Percentiles rank a stretch among this genome's conserved stretches.
Conservation (phyloP, 129 eudicot genomes). For the Sambucus nigra region DNA sequence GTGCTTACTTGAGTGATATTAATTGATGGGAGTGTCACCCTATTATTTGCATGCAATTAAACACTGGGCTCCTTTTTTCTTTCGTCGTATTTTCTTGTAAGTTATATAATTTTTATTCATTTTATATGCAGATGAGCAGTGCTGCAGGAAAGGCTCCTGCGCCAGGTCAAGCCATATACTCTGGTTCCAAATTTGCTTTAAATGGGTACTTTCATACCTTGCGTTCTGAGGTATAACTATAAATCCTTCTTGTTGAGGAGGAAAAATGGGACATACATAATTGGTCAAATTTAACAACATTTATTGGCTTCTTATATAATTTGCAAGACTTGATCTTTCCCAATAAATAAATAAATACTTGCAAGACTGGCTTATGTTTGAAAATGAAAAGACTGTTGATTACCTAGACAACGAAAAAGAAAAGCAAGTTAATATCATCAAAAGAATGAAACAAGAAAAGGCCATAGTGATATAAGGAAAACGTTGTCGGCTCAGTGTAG, state of each 20-base stretch:
- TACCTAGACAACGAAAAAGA: background rate
- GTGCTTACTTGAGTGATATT: background rate
- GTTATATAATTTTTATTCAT: slow-evolving; percentile 7
- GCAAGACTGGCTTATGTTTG: background rate
- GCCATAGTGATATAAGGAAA: background rate
- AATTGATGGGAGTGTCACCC: background rate
- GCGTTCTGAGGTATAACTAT: slow-evolving; percentile 75
- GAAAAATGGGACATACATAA: background rate
- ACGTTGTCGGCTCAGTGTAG: background rate
- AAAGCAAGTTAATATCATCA: background rate
- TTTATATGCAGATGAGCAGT: slow-evolving; percentile 79
- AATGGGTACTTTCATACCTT: slow-evolving; percentile 88
- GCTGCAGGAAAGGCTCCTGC: slow-evolving; percentile 98
- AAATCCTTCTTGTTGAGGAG: background rate
- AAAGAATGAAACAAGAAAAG: background rate
- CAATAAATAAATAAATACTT: no score
- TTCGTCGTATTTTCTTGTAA: background rate
- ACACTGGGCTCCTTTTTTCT: background rate
- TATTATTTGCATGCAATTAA: background rate
- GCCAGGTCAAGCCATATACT: slow-evolving; percentile 90
- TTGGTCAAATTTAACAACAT: background rate
- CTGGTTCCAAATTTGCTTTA: slow-evolving; percentile 83
- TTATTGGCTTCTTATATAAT: no score
- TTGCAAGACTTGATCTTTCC: no score
- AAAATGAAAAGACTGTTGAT: no score